Evolutionary conservation across 2,329 filamentous ascomycete genomes (phyloP).

Genomic region (Monosporascus cannonballus): DNA sequence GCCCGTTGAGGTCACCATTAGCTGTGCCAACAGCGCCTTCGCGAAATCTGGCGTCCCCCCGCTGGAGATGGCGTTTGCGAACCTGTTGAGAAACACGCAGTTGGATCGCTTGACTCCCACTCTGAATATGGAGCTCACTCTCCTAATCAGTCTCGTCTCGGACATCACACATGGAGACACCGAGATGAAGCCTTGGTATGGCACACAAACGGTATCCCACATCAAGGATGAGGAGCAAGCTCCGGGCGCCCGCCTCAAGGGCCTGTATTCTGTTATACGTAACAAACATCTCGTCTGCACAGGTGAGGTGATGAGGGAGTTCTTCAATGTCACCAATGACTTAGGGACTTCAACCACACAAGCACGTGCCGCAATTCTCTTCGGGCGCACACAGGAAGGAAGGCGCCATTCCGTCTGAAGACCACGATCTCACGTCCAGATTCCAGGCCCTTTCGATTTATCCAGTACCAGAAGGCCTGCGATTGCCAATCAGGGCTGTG

Average conservation of each 20-base stretch:
- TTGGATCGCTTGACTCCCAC: conserved; percentile 7
- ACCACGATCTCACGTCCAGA: background rate
- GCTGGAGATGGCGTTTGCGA: conserved; percentile 3
- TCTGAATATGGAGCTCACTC: conserved; percentile 10
- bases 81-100: conserved; percentile 8
- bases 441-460: background rate
- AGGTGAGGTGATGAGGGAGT: background rate
- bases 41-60: conserved; percentile 3
- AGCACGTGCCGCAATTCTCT: background rate
- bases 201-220: conserved; percentile 7
- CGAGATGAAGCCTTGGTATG: conserved; percentile 10
- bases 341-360: background rate
- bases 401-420: background rate
- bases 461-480: background rate
- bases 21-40: conserved; percentile 7
- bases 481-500: background rate
- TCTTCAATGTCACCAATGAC: background rate
- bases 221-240: conserved; percentile 9
- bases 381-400: background rate
- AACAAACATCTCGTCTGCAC: background rate
- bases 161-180: conserved; percentile 7
- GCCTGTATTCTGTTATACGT: background rate
- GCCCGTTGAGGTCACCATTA: conserved; percentile 6
- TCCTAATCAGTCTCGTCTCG: conserved; percentile 10
- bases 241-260: background rate